A percentile compares a stretch with the other conserved stretches of the same genome.
These are phyloP conservation scores for Rhododendron kiyosumense DNA, from an alignment of 148 eudicot genomes.

Conservation along the genomic window DNA sequence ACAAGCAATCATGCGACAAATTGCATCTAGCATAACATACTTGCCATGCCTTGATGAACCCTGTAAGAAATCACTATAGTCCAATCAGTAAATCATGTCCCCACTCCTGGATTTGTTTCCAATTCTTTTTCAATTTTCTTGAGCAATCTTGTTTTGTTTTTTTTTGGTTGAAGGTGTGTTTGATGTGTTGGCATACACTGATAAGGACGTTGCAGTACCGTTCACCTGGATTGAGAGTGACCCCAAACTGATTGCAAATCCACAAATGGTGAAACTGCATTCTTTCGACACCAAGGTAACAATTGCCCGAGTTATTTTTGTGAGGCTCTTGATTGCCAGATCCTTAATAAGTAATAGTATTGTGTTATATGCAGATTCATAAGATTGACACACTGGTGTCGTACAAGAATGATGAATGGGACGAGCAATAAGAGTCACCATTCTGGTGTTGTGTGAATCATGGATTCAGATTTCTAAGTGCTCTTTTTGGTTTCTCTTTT, in stretches of 20 bases:
- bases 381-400: slow-evolving; percentile 89
- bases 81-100: background rate
- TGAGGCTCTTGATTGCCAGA: background rate
- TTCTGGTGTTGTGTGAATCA: background rate
- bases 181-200: slow-evolving; percentile 92
- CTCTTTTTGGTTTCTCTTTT: background rate
- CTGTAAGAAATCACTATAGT: slow-evolving; percentile 38
- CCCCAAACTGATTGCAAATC: slow-evolving; percentile 81
- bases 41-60: slow-evolving; percentile 97
- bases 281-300: slow-evolving; percentile 91
- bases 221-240: slow-evolving; percentile 97
- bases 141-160: background rate
- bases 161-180: slow-evolving; percentile 53
- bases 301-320: background rate
- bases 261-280: slow-evolving; percentile 95
- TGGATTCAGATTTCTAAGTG: background rate
- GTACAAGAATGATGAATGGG: slow-evolving; percentile 83
- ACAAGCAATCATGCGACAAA: slow-evolving; percentile 98
- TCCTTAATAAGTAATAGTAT: background rate
- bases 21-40: slow-evolving; percentile 92
- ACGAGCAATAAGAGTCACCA: slow-evolving; percentile 34
- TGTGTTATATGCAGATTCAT: slow-evolving; percentile 65
- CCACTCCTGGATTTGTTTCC: background rate
- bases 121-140: background rate
- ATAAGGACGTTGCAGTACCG: slow-evolving; percentile 75